phyloP scores from a whole-genome alignment of 208 protist species.

The Wallacemonas sp. region DNA sequence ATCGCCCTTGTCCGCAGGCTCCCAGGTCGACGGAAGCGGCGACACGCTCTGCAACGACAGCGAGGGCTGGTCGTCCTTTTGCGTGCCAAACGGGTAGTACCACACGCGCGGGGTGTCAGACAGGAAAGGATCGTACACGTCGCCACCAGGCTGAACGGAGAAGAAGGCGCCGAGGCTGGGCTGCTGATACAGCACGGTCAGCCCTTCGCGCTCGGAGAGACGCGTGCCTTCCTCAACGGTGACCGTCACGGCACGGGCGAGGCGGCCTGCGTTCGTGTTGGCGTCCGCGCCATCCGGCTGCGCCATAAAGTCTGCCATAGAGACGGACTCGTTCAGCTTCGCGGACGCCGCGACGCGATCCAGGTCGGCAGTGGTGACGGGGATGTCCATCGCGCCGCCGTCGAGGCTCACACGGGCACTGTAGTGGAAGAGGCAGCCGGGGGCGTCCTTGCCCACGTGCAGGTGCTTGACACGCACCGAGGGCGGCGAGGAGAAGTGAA shows the following conservation, averaged over 20 bases:
- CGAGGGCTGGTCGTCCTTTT: slow-evolving; percentile 12
- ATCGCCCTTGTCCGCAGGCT: slow-evolving; percentile 34
- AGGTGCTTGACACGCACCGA: slow-evolving; percentile 10
- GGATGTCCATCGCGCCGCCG: not conserved
- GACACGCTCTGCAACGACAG: slow-evolving; percentile 37
- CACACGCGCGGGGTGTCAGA: slow-evolving; percentile 40
- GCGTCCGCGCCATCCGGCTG: not conserved
- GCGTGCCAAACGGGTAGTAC: slow-evolving; percentile 60
- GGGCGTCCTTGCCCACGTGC: not conserved
- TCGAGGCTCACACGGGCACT: not conserved
- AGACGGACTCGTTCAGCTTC: not conserved
- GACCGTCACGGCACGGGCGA: not conserved
- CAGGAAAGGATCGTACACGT: slow-evolving; percentile 51
- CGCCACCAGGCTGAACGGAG: slow-evolving; percentile 39
- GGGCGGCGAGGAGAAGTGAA: slow-evolving; percentile 9
- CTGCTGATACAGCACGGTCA: slow-evolving; percentile 51
- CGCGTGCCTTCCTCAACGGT: not conserved
- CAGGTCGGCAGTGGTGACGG: not conserved
- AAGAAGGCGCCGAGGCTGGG: slow-evolving; percentile 49
- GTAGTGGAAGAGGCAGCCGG: slow-evolving; percentile 1
- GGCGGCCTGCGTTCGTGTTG: not conserved
- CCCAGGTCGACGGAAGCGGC: slow-evolving; percentile 49
- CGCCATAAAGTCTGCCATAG: not conserved
- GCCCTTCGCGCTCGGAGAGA: slow-evolving; percentile 9
- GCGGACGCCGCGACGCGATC: not conserved